Conservation (phyloP, 805 yeast species). For the Kodamaea hsintzibuensis region DNA sequence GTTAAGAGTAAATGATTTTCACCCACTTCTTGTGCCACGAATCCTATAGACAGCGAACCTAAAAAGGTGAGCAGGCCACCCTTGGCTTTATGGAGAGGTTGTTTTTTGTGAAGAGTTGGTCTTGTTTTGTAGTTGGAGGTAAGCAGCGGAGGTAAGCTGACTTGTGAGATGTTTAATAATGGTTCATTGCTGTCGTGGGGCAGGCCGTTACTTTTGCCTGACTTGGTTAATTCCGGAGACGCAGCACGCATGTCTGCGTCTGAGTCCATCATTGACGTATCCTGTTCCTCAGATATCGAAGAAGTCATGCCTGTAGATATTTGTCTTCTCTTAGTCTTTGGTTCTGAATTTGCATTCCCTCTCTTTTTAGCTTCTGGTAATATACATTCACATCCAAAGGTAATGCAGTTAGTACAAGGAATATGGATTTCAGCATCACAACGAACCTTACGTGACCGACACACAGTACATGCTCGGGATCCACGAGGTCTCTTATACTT, state of each 20-base stretch:
- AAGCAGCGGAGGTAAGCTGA: constrained; percentile 44
- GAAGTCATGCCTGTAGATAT: background rate
- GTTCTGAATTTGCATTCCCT: constrained; percentile 24
- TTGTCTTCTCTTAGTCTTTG: constrained; percentile 17
- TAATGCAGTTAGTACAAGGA: constrained; percentile 63
- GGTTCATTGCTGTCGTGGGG: constrained; percentile 30
- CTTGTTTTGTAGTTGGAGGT: constrained; percentile 41
- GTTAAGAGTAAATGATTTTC: constrained; percentile 49
- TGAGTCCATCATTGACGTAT: background rate
- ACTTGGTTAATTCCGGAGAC: background rate
- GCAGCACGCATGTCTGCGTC: background rate
- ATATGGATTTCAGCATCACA: constrained; percentile 65
- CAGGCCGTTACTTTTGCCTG: background rate
- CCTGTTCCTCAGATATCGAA: background rate
- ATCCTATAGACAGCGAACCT: constrained; percentile 54
- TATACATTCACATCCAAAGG: constrained; percentile 70
- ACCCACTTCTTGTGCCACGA: constrained; percentile 47
- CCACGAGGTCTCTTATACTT: constrained; percentile 60
- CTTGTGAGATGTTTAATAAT: constrained; percentile 42
- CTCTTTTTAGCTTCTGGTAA: constrained; percentile 61
- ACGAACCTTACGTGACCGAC: constrained; percentile 76
- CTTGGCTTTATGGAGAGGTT: constrained; percentile 24
- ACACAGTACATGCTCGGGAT: constrained; percentile 72
- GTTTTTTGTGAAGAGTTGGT: constrained; percentile 39
- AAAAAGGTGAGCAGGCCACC: constrained; percentile 45